phyloP scores from a whole-genome alignment of 768 basidiomycete genomes.

The Boletus tomentosulus region DNA sequence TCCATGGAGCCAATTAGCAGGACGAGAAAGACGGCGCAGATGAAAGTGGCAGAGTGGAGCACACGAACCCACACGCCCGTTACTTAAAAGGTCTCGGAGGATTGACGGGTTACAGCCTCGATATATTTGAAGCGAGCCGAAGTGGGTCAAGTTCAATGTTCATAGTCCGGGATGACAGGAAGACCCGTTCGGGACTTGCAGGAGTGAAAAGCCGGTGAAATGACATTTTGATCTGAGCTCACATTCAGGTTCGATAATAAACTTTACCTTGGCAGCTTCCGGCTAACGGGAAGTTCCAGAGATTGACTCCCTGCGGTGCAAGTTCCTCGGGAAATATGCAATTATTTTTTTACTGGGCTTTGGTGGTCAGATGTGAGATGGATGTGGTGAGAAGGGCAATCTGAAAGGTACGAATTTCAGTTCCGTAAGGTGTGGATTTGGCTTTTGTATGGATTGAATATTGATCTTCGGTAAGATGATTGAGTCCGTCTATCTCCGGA shows the following conservation, averaged over 20 bases:
- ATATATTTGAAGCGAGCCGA: constrained; percentile 24
- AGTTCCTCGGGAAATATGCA: constrained; percentile 14
- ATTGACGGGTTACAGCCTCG: constrained; percentile 24
- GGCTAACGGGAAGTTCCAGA: constrained; percentile 27
- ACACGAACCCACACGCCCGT: constrained; percentile 22
- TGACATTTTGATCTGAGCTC: constrained; percentile 20
- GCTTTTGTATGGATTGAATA: constrained; percentile 26
- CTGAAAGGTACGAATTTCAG: constrained; percentile 23
- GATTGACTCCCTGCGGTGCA: constrained; percentile 21
- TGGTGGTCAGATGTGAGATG: constrained; percentile 1
- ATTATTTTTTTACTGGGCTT: background rate
- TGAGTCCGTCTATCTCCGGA: constrained; percentile 32
- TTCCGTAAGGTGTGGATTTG: constrained; percentile 33
- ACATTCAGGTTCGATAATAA: constrained; percentile 27
- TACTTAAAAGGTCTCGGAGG: constrained; percentile 21
- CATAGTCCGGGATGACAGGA: constrained; percentile 28
- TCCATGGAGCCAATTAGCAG: constrained; percentile 33
- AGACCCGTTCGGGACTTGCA: constrained; percentile 26
- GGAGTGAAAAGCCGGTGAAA: constrained; percentile 24
- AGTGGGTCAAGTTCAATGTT: constrained; percentile 26
- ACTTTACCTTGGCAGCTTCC: constrained; percentile 28
- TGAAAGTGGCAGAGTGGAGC: constrained; percentile 20
- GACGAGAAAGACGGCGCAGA: constrained; percentile 8
- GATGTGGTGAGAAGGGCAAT: constrained; percentile 7
- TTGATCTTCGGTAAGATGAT: constrained; percentile 28